Conservation (phyloP, 139 green algal genomes). For the Chlamydomonas eustigma region DNA sequence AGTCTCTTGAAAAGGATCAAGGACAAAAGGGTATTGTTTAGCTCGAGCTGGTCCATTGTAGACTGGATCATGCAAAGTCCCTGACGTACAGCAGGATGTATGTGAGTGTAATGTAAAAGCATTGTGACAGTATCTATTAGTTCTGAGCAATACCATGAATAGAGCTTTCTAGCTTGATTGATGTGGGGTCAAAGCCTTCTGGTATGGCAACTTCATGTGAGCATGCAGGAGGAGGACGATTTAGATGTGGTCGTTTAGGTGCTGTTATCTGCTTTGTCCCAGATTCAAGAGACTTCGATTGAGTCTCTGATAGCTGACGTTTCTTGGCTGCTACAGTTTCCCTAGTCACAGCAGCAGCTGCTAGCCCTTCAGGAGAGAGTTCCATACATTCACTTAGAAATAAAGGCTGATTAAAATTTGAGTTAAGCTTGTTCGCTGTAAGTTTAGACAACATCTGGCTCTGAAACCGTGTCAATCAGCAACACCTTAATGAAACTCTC, state of each 20-base stretch:
- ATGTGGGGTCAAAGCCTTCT: slow-evolving; percentile 55
- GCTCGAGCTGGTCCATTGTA: slow-evolving; percentile 51
- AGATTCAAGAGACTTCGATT: neutral
- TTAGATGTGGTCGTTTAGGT: slow-evolving; percentile 20
- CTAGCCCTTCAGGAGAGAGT: slow-evolving; percentile 13
- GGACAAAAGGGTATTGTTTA: slow-evolving; percentile 82
- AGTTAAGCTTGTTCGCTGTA: too few relatives aligned
- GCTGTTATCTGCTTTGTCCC: too few relatives aligned
- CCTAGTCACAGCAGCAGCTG: slow-evolving; percentile 47
- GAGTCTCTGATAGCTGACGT: slow-evolving; percentile 39
- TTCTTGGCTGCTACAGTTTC: slow-evolving; percentile 47
- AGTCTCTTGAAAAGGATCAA: slow-evolving; percentile 86
- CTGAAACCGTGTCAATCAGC: too few relatives aligned
- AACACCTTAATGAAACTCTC: too few relatives aligned
- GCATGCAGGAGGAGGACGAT: slow-evolving; percentile 22
- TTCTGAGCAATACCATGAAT: too few relatives aligned
- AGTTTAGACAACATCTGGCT: too few relatives aligned
- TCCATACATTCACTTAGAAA: slow-evolving; percentile 21
- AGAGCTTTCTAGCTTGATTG: too few relatives aligned
- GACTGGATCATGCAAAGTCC: slow-evolving; percentile 63
- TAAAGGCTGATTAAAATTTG: too few relatives aligned
- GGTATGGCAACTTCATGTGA: slow-evolving; percentile 68
- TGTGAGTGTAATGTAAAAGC: too few relatives aligned
- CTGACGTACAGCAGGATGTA: too few relatives aligned
- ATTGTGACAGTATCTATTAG: too few relatives aligned